These are phyloP conservation scores for Tardiomyces digboiensis DNA, from an alignment of 1,139 yeast species.

Conservation along the genomic window DNA sequence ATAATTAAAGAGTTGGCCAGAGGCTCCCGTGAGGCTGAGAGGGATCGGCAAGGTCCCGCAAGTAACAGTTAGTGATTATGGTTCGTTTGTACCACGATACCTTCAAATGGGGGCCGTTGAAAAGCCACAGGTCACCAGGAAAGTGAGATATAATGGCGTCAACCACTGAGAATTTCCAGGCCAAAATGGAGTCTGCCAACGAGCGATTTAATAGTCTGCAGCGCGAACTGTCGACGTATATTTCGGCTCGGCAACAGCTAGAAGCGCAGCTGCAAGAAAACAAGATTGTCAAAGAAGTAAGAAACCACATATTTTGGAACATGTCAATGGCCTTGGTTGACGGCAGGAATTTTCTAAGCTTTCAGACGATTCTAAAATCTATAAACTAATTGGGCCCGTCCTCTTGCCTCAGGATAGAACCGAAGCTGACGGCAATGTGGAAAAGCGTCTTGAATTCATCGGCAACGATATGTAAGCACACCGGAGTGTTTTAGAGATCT, in stretches of 20 bases:
- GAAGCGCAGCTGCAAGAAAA: slow-evolving; percentile 77
- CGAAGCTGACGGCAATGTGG: slow-evolving; percentile 78
- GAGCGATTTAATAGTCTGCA: slow-evolving; percentile 24
- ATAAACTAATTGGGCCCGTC: slow-evolving; percentile 87
- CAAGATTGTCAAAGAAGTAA: slow-evolving; percentile 61
- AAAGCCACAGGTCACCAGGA: too few relatives aligned
- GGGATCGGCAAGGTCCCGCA: too few relatives aligned
- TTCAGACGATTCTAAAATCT: slow-evolving; percentile 59
- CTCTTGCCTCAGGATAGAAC: slow-evolving; percentile 75
- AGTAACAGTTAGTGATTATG: too few relatives aligned
- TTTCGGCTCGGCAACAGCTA: slow-evolving; percentile 44
- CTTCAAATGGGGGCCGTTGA: too few relatives aligned
- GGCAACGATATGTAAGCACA: slow-evolving; percentile 49
- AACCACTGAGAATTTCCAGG: background rate
- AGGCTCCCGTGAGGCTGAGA: too few relatives aligned
- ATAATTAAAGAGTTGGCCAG: too few relatives aligned
- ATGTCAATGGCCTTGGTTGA: slow-evolving; percentile 2
- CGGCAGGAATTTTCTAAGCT: slow-evolving; percentile 51
- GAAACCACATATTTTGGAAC: too few relatives aligned
- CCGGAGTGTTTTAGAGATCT: background rate
- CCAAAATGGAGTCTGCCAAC: slow-evolving; percentile 16
- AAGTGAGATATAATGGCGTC: background rate
- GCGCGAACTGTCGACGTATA: slow-evolving; percentile 15
- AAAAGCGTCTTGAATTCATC: slow-evolving; percentile 83
- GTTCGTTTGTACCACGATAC: too few relatives aligned